Percentiles rank a stretch among this genome's conserved stretches.
Conservation (phyloP, 768 basidiomycete species). For the Mycena olivaceomarginata region DNA sequence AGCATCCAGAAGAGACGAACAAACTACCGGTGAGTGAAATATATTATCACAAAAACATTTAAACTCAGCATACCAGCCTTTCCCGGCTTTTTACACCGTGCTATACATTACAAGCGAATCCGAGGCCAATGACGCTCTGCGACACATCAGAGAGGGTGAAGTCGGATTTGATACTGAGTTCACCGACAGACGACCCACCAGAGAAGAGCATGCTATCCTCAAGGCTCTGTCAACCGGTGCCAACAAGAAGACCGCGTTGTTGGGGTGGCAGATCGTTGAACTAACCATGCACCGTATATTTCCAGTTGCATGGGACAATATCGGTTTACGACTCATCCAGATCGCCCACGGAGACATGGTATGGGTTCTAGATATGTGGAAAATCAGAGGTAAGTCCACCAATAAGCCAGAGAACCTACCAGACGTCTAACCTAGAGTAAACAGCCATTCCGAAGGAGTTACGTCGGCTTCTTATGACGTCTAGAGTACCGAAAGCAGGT, state of each 20-base stretch:
- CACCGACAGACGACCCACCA: neutral
- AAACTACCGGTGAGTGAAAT: too few relatives aligned
- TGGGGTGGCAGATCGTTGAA: constrained; percentile 3
- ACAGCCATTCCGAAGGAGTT: too few relatives aligned
- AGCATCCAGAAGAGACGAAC: too few relatives aligned
- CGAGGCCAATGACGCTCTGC: neutral
- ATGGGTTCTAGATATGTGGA: constrained; percentile 2
- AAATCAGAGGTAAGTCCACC: neutral
- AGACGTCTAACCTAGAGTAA: too few relatives aligned
- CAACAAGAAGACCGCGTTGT: neutral
- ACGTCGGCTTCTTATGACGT: too few relatives aligned
- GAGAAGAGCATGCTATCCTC: neutral
- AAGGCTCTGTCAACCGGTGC: too few relatives aligned
- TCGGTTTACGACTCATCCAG: neutral
- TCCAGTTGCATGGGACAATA: neutral
- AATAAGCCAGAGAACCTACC: too few relatives aligned
- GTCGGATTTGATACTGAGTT: constrained; percentile 23
- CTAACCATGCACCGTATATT: neutral
- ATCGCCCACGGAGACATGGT: neutral
- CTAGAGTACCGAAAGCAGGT: neutral
- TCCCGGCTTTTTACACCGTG: neutral
- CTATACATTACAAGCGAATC: neutral
- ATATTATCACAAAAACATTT: too few relatives aligned
- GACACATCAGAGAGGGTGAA: neutral
- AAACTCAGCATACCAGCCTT: too few relatives aligned